Conservation (phyloP, 345 rosid genomes). For the Melaleuca quinquenervia region DNA sequence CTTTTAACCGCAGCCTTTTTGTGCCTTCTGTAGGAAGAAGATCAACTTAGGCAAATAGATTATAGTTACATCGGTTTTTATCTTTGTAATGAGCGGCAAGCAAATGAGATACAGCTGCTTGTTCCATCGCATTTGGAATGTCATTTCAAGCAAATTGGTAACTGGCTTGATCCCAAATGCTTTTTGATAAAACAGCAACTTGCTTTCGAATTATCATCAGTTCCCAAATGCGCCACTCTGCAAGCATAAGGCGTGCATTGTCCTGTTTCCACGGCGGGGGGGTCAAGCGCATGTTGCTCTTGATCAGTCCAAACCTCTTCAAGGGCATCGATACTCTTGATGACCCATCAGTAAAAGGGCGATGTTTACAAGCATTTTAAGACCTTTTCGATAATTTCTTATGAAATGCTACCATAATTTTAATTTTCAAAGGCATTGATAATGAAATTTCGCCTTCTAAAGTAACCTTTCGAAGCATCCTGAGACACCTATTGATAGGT, state of each 20-base stretch:
- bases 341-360: neutral
- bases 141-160: neutral
- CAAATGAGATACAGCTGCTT: neutral
- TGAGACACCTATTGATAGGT: neutral
- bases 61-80: neutral
- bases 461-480: neutral
- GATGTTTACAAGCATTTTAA: neutral
- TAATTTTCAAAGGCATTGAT: neutral
- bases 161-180: neutral
- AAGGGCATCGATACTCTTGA: neutral
- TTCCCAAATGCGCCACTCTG: neutral
- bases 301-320: neutral
- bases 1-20: neutral
- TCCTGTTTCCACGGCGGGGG: neutral
- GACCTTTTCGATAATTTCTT: neutral
- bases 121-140: neutral
- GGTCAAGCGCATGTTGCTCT: neutral
- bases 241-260: neutral
- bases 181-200: neutral
- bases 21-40: neutral
- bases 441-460: neutral
- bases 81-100: neutral
- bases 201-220: neutral
- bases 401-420: neutral
- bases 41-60: neutral